phyloP scores from a whole-genome alignment of 2,329 filamentous ascomycete genomes.

The Cytospora paraplurivora region DNA sequence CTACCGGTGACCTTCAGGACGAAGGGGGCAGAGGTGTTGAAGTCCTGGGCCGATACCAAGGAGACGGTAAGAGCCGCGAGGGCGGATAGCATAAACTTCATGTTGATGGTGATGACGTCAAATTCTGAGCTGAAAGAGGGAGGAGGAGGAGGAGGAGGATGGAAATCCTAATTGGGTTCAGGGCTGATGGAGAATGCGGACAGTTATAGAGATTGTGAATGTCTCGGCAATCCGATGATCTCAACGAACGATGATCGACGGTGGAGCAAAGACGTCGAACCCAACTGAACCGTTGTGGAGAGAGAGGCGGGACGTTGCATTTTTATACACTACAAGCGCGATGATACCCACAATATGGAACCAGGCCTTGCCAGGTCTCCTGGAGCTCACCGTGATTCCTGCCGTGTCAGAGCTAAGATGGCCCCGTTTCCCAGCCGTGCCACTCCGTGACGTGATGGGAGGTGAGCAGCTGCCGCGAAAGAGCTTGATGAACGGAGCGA shows the following conservation, averaged over 20 bases:
- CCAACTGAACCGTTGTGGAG: constrained; percentile 4
- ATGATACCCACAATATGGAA: constrained; percentile 8
- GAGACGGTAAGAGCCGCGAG: constrained; percentile 36
- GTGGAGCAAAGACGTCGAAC: constrained; percentile 1
- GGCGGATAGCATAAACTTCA: constrained; percentile 36
- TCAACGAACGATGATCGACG: constrained; percentile 15
- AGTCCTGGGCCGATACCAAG: constrained; percentile 36
- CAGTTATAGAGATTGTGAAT: constrained; percentile 14
- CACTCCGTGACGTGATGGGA: neutral
- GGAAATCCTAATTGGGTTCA: neutral
- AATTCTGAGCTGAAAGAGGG: neutral
- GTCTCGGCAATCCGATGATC: constrained; percentile 7
- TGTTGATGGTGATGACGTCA: constrained; percentile 24
- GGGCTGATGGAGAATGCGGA: neutral
- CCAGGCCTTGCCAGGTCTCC: too few relatives aligned
- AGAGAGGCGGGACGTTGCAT: constrained; percentile 19
- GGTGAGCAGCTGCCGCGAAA: neutral
- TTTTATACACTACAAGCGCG: constrained; percentile 7
- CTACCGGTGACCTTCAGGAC: constrained; percentile 37
- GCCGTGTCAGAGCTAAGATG: neutral
- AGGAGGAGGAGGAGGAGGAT: constrained; percentile 6
- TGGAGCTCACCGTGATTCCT: neutral
- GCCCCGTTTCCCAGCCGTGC: constrained; percentile 6
- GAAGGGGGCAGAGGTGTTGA: constrained; percentile 39
- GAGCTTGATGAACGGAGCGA: neutral